These are phyloP conservation scores for Phylloporus scabripes DNA, from an alignment of 768 basidiomycete species.

Conservation along the genomic window DNA sequence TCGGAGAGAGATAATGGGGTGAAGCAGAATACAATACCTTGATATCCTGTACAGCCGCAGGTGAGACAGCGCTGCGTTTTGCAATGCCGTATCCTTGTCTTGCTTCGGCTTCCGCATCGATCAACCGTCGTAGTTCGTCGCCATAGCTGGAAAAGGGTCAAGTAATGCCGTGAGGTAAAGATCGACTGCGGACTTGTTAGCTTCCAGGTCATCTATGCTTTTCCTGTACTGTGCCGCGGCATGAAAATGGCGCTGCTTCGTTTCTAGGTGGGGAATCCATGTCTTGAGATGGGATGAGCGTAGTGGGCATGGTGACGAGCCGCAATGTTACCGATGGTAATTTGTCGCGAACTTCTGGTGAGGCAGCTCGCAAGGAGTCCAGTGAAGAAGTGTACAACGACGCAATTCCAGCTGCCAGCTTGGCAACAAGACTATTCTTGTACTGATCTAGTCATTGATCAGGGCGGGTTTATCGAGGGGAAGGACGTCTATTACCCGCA, in stretches of 20 bases:
- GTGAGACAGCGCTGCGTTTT: slow-evolving; percentile 54
- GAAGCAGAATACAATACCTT: slow-evolving; percentile 44
- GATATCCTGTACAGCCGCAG: slow-evolving; percentile 68
- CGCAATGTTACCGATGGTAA: slow-evolving; percentile 49
- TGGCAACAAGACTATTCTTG: slow-evolving; percentile 80
- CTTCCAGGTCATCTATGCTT: slow-evolving; percentile 82
- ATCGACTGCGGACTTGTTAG: slow-evolving; percentile 47
- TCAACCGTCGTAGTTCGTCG: slow-evolving; percentile 73
- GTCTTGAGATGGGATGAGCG: slow-evolving; percentile 35
- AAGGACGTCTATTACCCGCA: slow-evolving; percentile 45
- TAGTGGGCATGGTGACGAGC: background rate
- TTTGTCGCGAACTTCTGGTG: slow-evolving; percentile 38
- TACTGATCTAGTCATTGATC: slow-evolving; percentile 33
- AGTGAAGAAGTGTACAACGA: slow-evolving; percentile 57
- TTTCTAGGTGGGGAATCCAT: slow-evolving; percentile 76
- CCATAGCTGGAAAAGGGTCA: slow-evolving; percentile 61
- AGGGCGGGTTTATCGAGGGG: background rate
- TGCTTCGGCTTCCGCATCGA: slow-evolving; percentile 58
- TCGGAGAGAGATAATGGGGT: background rate
- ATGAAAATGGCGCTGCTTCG: slow-evolving; percentile 79
- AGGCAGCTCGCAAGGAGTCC: slow-evolving; percentile 39
- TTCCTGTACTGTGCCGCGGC: slow-evolving; percentile 88
- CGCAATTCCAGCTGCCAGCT: slow-evolving; percentile 71
- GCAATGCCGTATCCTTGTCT: slow-evolving; percentile 67
- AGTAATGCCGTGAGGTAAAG: background rate